Percentiles rank a stretch among this genome's conserved stretches.
Evolutionary conservation across 1,284 basidiomycete species (phyloP).

Genomic region (Boletellus deceptivus): DNA sequence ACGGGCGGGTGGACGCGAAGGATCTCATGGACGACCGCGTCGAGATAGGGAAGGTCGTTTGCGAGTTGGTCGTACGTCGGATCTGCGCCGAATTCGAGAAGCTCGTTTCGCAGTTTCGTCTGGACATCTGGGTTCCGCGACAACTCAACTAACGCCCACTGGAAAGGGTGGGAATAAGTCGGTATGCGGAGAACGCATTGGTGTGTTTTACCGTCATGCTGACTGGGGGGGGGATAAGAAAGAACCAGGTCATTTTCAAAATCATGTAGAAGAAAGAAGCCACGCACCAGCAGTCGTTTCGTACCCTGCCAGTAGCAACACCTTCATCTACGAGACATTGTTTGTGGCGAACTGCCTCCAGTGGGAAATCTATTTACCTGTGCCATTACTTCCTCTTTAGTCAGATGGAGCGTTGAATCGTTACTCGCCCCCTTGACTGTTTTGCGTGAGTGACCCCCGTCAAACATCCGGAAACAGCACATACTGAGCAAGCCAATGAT

Average conservation of each 20-base stretch:
- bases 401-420: slow-evolving; percentile 47
- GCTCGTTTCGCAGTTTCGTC: slow-evolving; percentile 40
- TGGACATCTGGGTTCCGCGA: slow-evolving; percentile 34
- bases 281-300: slow-evolving; percentile 41
- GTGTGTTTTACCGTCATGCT: slow-evolving; percentile 22
- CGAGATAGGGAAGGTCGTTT: slow-evolving; percentile 31
- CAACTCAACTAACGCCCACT: slow-evolving; percentile 33
- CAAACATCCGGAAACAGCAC: background rate
- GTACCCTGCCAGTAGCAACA: slow-evolving; percentile 40
- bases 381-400: slow-evolving; percentile 65
- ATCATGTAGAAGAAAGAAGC: too few relatives aligned
- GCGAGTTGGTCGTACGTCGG: slow-evolving; percentile 27
- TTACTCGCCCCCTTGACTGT: slow-evolving; percentile 38
- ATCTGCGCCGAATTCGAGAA: slow-evolving; percentile 28
- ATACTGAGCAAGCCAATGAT: slow-evolving; percentile 39
- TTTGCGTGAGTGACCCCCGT: background rate
- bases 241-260: too few relatives aligned
- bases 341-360: background rate
- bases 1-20: slow-evolving; percentile 17
- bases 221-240: slow-evolving; percentile 11
- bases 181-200: background rate
- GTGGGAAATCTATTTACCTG: slow-evolving; percentile 34
- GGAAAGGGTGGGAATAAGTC: background rate
- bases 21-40: slow-evolving; percentile 30
- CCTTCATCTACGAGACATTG: slow-evolving; percentile 31